Evolutionary conservation across 495 filamentous ascomycete genomes (phyloP).

Genomic region (Xylaria nigripes): DNA sequence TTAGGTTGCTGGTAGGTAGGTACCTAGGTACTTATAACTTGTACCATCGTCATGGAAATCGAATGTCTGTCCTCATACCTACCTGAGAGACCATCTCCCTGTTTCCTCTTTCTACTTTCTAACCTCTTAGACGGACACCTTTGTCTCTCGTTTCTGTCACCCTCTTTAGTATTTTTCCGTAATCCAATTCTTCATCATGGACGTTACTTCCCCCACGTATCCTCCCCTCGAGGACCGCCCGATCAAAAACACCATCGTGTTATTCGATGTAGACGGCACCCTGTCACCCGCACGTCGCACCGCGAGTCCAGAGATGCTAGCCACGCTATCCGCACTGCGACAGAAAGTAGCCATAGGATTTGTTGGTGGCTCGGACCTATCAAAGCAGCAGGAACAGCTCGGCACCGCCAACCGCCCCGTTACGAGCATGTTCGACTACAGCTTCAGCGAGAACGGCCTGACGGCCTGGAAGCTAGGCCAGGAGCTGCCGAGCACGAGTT

Average conservation of each 20-base stretch:
- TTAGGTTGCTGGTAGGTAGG: background rate
- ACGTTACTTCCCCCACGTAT: conserved; percentile 34
- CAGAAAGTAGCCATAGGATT: conserved; percentile 87
- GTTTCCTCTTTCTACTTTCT: background rate
- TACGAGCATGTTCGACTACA: conserved; percentile 84
- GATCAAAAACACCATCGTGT: conserved; percentile 77
- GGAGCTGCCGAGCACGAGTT: conserved; percentile 62
- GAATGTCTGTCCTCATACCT: background rate
- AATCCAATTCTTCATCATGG: conserved; percentile 12
- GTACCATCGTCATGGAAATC: background rate
- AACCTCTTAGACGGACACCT: too few species aligned
- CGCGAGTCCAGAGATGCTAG: conserved; percentile 72
- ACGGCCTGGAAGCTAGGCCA: conserved; percentile 77
- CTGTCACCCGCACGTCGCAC: conserved; percentile 66
- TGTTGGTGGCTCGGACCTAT: conserved; percentile 79
- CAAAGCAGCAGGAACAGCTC: conserved; percentile 94
- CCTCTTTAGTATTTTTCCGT: background rate
- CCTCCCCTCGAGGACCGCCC: conserved; percentile 73
- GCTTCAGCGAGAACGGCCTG: conserved; percentile 92
- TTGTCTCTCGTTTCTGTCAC: background rate
- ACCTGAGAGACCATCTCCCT: background rate
- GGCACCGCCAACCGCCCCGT: conserved; percentile 56
- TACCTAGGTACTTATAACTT: background rate
- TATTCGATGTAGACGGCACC: conserved; percentile 92
- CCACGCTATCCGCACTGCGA: conserved; percentile 67